Evolutionary conservation across 345 rosid genomes (phyloP).

Genomic region (Raphanus sativus): DNA sequence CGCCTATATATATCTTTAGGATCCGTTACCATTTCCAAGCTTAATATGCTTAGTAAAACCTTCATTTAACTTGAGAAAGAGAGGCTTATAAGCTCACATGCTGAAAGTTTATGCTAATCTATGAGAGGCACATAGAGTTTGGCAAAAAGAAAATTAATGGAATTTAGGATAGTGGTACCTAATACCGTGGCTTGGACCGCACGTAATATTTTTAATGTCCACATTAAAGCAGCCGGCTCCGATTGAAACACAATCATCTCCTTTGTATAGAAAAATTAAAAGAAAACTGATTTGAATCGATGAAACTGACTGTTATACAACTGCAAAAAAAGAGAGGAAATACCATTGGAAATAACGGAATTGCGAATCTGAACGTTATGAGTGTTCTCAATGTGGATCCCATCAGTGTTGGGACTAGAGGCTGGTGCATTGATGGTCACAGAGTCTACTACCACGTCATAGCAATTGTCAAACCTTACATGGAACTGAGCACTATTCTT

Average conservation of each 20-base stretch:
- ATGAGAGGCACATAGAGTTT: conserved; percentile 18
- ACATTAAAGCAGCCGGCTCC: conserved; percentile 77
- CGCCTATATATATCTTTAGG: not conserved
- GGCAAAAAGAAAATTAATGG: conserved; percentile 10
- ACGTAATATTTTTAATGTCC: conserved; percentile 71
- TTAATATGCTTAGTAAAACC: not conserved
- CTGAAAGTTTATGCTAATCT: conserved; percentile 5
- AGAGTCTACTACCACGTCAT: conserved; percentile 44
- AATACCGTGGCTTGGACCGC: conserved; percentile 96
- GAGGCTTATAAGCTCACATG: not conserved
- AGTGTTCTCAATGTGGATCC: conserved; percentile 75
- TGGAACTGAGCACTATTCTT: conserved; percentile 74
- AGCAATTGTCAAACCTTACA: conserved; percentile 62
- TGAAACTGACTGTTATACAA: not conserved
- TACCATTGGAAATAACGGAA: conserved; percentile 76
- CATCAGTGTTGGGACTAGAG: conserved; percentile 85
- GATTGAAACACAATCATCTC: conserved; percentile 87
- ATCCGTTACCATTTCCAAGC: not conserved
- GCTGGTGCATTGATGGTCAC: conserved; percentile 65
- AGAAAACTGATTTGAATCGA: not conserved
- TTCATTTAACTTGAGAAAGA: not conserved
- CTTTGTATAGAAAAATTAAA: conserved; percentile 33
- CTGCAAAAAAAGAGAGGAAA: not conserved
- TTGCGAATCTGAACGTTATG: conserved; percentile 59
- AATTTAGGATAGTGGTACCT: conserved; percentile 47